Percentiles rank a stretch among this genome's conserved stretches.
Evolutionary conservation across 2,329 filamentous ascomycete species (phyloP).

Genomic region (Arthrobotrys entomopaga): DNA sequence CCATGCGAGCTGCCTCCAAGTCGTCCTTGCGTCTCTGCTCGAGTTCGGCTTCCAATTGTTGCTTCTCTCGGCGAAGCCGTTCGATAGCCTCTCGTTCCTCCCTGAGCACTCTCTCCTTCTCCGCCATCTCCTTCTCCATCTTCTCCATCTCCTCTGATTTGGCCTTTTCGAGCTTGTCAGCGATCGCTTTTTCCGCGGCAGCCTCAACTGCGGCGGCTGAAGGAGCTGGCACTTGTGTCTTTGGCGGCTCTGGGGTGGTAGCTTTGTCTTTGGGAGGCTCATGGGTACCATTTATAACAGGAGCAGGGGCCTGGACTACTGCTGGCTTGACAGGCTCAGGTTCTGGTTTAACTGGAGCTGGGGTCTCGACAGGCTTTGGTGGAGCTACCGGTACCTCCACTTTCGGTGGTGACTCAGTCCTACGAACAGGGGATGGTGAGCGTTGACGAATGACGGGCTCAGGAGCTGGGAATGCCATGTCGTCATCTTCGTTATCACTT

Average conservation of each 20-base stretch:
- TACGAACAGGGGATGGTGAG: constrained; percentile 38
- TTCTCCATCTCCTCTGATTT: constrained; percentile 31
- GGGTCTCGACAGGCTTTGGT: constrained; percentile 31
- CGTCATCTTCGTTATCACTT: constrained; percentile 40
- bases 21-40: constrained; percentile 38
- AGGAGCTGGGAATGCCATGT: constrained; percentile 26
- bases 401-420: constrained; percentile 34
- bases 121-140: constrained; percentile 44
- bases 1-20: constrained; percentile 46
- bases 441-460: constrained; percentile 29
- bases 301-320: constrained; percentile 3
- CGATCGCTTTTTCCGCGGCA: constrained; percentile 30
- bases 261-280: constrained; percentile 21
- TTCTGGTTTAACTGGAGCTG: constrained; percentile 26
- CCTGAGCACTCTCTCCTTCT: constrained; percentile 28
- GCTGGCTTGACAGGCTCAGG: constrained; percentile 27
- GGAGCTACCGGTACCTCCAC: constrained; percentile 37
- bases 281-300: constrained; percentile 10
- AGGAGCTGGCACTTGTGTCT: constrained; percentile 2
- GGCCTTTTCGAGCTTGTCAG: constrained; percentile 35
- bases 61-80: constrained; percentile 39
- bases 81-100: constrained; percentile 46
- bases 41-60: constrained; percentile 41
- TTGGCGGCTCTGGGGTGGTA: constrained; percentile 36
- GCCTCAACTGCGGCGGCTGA: constrained; percentile 19